phyloP scores from a whole-genome alignment of 169 alveolate species.

The Hepatocystis sp. region DNA sequence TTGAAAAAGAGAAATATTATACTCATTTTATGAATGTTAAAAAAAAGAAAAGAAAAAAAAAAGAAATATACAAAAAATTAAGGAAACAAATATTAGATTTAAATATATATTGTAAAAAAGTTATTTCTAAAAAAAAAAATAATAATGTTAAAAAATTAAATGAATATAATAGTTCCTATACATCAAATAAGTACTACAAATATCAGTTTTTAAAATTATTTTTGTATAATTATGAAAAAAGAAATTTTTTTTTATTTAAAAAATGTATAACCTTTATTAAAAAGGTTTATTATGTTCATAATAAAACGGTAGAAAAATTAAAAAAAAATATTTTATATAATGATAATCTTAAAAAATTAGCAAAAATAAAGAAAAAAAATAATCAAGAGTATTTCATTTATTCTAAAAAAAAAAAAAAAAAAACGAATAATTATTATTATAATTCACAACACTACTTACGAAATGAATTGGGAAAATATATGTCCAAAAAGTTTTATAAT shows the following conservation, averaged over 20 bases:
- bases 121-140: not conserved
- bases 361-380: not conserved
- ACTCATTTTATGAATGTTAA: constrained; percentile 17
- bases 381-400: not conserved
- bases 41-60: constrained; percentile 16
- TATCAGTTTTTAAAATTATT: not conserved
- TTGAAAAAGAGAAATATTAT: constrained; percentile 9
- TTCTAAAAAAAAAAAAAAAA: not conserved
- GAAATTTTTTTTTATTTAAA: constrained; percentile 4
- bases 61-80: constrained; percentile 12
- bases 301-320: not conserved
- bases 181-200: not conserved
- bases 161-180: not conserved
- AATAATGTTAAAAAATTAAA: not conserved
- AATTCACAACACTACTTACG: not conserved
- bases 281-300: not conserved
- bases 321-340: not conserved
- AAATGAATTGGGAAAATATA: constrained; percentile 1
- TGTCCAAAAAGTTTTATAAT: constrained; percentile 13
- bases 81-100: constrained; percentile 24
- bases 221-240: constrained; percentile 1
- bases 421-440: not conserved
- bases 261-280: not conserved
- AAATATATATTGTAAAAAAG: not conserved
- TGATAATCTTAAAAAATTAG: not conserved